A percentile compares a stretch with the other conserved stretches of the same genome.
These are phyloP conservation scores for Inga leiocalycina DNA, from an alignment of 306 rosid species.

Conservation along the genomic window DNA sequence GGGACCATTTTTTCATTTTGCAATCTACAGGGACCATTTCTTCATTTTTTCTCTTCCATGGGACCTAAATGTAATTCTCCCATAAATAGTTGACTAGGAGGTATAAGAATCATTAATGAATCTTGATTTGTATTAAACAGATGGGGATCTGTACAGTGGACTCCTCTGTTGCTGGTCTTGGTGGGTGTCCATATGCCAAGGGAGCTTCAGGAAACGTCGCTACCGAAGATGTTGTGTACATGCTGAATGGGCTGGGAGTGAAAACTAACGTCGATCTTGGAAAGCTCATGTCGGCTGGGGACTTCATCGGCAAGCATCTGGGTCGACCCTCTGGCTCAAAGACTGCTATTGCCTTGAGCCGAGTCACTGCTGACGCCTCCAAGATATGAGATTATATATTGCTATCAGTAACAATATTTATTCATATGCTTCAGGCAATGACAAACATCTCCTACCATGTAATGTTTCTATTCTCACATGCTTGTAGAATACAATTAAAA, in stretches of 20 bases:
- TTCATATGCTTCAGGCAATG: slow-evolving; percentile 25
- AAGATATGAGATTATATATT: slow-evolving; percentile 49
- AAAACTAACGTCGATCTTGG: slow-evolving; percentile 72
- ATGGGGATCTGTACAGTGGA: slow-evolving; percentile 64
- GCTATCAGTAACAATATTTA: slow-evolving; percentile 1
- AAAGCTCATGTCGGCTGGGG: slow-evolving; percentile 78
- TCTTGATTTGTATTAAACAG: slow-evolving; percentile 34
- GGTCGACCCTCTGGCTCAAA: slow-evolving; percentile 75
- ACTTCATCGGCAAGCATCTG: slow-evolving; percentile 77
- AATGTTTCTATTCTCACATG: slow-evolving; percentile 1
- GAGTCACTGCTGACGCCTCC: slow-evolving; percentile 57
- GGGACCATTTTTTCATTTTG: no score
- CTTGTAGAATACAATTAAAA: slow-evolving; percentile 23
- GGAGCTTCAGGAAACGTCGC: slow-evolving; percentile 81
- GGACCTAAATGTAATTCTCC: no score
- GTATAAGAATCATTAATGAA: slow-evolving; percentile 13
- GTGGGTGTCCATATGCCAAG: slow-evolving; percentile 77
- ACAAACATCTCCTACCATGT: not conserved
- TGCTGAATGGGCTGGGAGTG: slow-evolving; percentile 83
- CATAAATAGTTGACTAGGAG: no score
- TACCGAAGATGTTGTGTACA: slow-evolving; percentile 93
- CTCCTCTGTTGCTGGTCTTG: slow-evolving; percentile 65
- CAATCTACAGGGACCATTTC: no score
- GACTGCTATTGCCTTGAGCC: slow-evolving; percentile 69
- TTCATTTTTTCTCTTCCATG: no score